Percentiles rank a stretch among this genome's conserved stretches.
Conservation (phyloP, 345 rosid species). For the Reutealis trisperma region DNA sequence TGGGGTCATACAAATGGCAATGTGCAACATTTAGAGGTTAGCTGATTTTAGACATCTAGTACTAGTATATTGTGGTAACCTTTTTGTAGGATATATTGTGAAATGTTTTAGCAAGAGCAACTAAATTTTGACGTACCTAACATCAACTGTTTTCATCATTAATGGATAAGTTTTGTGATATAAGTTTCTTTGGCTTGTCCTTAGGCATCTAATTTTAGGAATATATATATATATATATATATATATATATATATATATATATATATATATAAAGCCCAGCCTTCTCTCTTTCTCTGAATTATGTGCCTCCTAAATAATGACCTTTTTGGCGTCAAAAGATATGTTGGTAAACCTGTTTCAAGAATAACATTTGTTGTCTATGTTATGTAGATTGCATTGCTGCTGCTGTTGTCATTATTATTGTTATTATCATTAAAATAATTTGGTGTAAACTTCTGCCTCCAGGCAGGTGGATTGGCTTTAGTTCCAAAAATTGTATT, state of each 20-base stretch:
- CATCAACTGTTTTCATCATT: background rate
- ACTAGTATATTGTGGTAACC: background rate
- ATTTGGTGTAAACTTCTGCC: constrained; percentile 12
- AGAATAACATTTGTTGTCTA: background rate
- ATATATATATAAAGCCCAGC: too few species aligned
- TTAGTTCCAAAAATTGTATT: constrained; percentile 12
- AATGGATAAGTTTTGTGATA: background rate
- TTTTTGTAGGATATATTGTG: background rate
- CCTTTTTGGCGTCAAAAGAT: background rate
- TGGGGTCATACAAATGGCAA: background rate
- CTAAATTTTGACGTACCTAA: background rate
- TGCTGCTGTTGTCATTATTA: background rate
- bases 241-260: too few species aligned
- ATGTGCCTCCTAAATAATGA: background rate
- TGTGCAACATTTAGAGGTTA: background rate
- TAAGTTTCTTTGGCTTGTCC: too few species aligned
- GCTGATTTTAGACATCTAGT: background rate
- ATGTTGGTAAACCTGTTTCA: background rate
- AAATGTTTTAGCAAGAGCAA: constrained; percentile 1
- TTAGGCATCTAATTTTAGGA: too few species aligned
- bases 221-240: too few species aligned
- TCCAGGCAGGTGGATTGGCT: background rate
- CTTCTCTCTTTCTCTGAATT: background rate
- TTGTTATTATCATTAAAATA: background rate
- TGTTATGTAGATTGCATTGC: background rate